Percentiles rank a stretch among this genome's conserved stretches.
Evolutionary conservation across 208 protist species (phyloP).

Genomic region (Leptomonas seymouri): DNA sequence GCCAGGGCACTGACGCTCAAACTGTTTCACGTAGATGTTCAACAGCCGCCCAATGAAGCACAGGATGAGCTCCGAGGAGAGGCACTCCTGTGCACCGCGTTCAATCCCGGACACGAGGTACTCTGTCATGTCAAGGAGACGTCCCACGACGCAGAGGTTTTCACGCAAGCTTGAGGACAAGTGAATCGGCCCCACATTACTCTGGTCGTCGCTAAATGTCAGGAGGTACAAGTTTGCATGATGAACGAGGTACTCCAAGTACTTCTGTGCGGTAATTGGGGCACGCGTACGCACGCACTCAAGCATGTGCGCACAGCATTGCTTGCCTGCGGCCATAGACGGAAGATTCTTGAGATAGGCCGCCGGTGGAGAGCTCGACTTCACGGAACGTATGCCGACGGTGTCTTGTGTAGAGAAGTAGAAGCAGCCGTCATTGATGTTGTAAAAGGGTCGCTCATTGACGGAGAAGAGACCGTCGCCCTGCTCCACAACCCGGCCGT

Average conservation of each 20-base stretch:
- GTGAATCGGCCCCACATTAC: slow-evolving; percentile 4
- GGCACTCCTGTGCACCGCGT: slow-evolving; percentile 5
- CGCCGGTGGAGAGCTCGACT: slow-evolving; percentile 29
- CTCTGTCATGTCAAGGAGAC: slow-evolving; percentile 35
- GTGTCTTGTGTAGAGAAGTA: slow-evolving; percentile 55
- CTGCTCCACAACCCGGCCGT: slow-evolving; percentile 78
- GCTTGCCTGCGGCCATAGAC: slow-evolving; percentile 29
- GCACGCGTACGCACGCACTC: slow-evolving; percentile 12
- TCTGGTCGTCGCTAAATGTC: slow-evolving; percentile 19
- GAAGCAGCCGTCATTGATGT: slow-evolving; percentile 46
- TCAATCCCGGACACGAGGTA: slow-evolving; percentile 26
- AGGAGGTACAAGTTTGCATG: slow-evolving; percentile 27
- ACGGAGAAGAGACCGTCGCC: slow-evolving; percentile 32
- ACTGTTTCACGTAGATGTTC: slow-evolving; percentile 50
- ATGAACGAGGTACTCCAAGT: slow-evolving; percentile 34
- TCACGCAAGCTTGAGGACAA: slow-evolving; percentile 31
- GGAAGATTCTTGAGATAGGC: slow-evolving; percentile 29
- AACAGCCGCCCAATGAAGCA: slow-evolving; percentile 73
- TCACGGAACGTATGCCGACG: slow-evolving; percentile 29
- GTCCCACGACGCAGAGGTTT: slow-evolving; percentile 30
- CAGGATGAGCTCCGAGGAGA: slow-evolving; percentile 46
- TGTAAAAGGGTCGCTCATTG: slow-evolving; percentile 38
- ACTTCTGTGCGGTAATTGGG: slow-evolving; percentile 24
- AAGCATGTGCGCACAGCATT: slow-evolving; percentile 30
- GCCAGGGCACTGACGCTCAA: slow-evolving; percentile 68